A percentile compares a stretch with the other conserved stretches of the same genome.
Conservation (phyloP, 169 alveolate species). For the Plasmodium sp. region DNA sequence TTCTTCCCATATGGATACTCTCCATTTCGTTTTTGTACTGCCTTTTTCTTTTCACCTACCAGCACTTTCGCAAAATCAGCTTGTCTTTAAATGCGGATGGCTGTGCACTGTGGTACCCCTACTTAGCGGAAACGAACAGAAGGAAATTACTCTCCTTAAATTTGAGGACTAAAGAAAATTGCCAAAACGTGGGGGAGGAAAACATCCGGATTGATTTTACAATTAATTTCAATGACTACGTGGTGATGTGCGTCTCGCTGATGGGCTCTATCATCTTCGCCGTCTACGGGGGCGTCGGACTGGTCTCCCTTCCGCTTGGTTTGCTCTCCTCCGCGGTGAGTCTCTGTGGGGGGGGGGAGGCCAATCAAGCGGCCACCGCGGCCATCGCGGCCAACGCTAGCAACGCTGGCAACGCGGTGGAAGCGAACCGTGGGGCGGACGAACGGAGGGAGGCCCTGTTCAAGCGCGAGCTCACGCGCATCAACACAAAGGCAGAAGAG, state of each 20-base stretch:
- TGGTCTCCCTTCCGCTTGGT: constrained; percentile 27
- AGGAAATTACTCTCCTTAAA: constrained; percentile 1
- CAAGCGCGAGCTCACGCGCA: not conserved
- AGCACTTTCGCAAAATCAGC: not conserved
- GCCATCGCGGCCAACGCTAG: not conserved
- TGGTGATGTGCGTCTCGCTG: constrained; percentile 7
- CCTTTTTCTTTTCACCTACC: constrained; percentile 15
- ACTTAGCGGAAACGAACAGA: constrained; percentile 3
- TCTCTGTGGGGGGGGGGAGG: not conserved
- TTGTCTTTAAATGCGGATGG: constrained; percentile 38
- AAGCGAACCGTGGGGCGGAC: not conserved
- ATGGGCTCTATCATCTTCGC: constrained; percentile 17
- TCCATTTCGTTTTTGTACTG: not conserved
- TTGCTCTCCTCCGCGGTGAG: not conserved
- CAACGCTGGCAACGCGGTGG: too few species aligned
- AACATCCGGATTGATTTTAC: constrained; percentile 1
- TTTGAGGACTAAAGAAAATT: constrained; percentile 6
- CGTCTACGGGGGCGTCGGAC: constrained; percentile 40
- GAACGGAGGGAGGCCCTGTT: not conserved
- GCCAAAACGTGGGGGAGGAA: constrained; percentile 6
- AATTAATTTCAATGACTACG: constrained; percentile 6
- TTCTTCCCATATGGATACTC: not conserved
- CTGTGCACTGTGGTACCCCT: constrained; percentile 31
- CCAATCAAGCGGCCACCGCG: not conserved
- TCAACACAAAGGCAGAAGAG: constrained; percentile 33